Base-by-base conservation (phyloP, 202 grass and related monocot species). In the Carex arenaria region DNA sequence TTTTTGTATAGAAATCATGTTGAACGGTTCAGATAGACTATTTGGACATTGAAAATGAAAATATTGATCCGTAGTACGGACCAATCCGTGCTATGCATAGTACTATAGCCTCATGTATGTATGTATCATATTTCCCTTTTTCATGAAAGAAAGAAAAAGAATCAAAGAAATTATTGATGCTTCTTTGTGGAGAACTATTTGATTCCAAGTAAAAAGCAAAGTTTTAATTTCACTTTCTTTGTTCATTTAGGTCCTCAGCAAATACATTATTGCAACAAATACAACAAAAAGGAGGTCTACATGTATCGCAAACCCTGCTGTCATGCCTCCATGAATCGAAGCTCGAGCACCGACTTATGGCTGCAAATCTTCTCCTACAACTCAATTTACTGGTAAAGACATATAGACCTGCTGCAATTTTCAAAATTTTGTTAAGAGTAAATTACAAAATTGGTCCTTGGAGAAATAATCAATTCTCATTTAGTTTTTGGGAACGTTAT, bases 351-450 rank as follows among this genome's bases (percentile, higher is more conserved):
- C 76, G 86, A 55, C 86, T 95, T 84, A 85, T 98, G 89, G 93
- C 93, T 52, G 91, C 93, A 86, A 93, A 90, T 91, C 86, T 98
- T 81, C 89, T 98, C 61, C 86, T 98, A 69, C 96, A 98, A 87
- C 67, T 98, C 68, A 88, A 98, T 83, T 90, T 95, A 76, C 90
- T 98, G 93, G 96, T 98, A 95, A 77, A n/a, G 28, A 34, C 28
- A 57, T 19, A 64, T 67, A 7, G 14, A 67, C 14, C 28, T 77
- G 26, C 28, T 18, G 28, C 30, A n/a, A 57, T 77, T 57, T 77
- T 77, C 73, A 36, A 34, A 75, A 55, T 57, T 38, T 77, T 10
- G 57, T 77, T n/a, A 0, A 10, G 9, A 10, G 34, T 10, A 43
- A 28, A 36, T 32, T n/a, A 34, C 67, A 77, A 77, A 76, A 34